Conservation (phyloP, 805 yeast genomes). For the Cyberlindnera saturnus region DNA sequence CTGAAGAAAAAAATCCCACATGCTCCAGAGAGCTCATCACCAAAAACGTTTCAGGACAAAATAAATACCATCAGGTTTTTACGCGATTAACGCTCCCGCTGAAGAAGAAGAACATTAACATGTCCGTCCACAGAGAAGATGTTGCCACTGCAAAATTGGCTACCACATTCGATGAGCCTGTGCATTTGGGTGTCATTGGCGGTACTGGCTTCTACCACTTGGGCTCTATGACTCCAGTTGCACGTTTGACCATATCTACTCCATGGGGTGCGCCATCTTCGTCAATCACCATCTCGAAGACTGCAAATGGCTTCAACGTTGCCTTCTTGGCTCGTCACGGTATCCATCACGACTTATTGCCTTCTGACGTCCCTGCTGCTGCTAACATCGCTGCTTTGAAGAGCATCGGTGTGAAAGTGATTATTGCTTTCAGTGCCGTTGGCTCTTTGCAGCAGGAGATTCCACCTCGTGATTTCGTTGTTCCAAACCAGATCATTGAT, state of each 20-base stretch:
- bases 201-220: constrained; percentile 96
- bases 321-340: constrained; percentile 98
- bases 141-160: constrained; percentile 27
- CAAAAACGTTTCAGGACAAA: too few species aligned
- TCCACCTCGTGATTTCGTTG: constrained; percentile 92
- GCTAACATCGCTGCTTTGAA: constrained; percentile 97
- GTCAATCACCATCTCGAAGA: constrained; percentile 84
- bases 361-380: constrained; percentile 84
- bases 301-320: constrained; percentile 70
- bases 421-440: constrained; percentile 91
- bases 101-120: constrained; percentile 2
- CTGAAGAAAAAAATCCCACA: too few species aligned
- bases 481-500: constrained; percentile 94
- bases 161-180: constrained; percentile 53
- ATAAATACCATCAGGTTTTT: too few species aligned
- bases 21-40: too few species aligned
- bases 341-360: constrained; percentile 78
- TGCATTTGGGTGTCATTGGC: constrained; percentile 85
- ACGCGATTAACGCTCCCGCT: too few species aligned
- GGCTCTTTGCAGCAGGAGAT: constrained; percentile 90
- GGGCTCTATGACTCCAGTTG: constrained; percentile 78
- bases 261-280: constrained; percentile 99
- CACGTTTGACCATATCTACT: constrained; percentile 72
- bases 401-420: constrained; percentile 76
- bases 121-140: constrained; percentile 24